A percentile compares a stretch with the other conserved stretches of the same genome.
Conservation (phyloP, 2,329 filamentous ascomycete genomes). For the Aspergillus felis region DNA sequence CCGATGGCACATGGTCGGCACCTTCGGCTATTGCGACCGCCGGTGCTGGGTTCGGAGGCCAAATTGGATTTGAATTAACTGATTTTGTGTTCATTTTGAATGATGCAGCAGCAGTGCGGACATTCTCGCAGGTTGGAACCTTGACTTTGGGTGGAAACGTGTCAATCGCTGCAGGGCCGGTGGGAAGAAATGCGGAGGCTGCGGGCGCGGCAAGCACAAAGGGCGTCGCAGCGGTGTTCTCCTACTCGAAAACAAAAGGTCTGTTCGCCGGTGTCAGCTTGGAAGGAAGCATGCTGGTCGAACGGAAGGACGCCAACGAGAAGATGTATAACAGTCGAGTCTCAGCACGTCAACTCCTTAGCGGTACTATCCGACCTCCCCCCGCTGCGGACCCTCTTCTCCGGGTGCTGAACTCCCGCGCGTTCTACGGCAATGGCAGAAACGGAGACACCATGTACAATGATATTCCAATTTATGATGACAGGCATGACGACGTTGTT, state of each 20-base stretch:
- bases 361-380: slow-evolving; percentile 72
- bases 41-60: slow-evolving; percentile 48
- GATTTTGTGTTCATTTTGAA: slow-evolving; percentile 97
- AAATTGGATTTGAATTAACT: slow-evolving; percentile 50
- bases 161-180: slow-evolving; percentile 86
- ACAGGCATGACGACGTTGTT: slow-evolving; percentile 73
- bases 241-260: slow-evolving; percentile 97
- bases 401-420: slow-evolving; percentile 75
- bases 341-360: slow-evolving; percentile 77
- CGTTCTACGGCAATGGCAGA: slow-evolving; percentile 66
- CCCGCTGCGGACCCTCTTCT: slow-evolving; percentile 80
- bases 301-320: slow-evolving; percentile 93
- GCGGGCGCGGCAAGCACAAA: slow-evolving; percentile 88
- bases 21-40: slow-evolving; percentile 48
- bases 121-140: slow-evolving; percentile 87
- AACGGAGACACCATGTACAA: slow-evolving; percentile 77
- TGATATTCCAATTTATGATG: slow-evolving; percentile 84
- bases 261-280: slow-evolving; percentile 93
- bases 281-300: slow-evolving; percentile 88
- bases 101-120: slow-evolving; percentile 80
- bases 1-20: slow-evolving; percentile 48
- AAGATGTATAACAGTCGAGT: slow-evolving; percentile 85
- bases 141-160: slow-evolving; percentile 95
- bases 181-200: slow-evolving; percentile 92
- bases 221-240: slow-evolving; percentile 87